phyloP scores from a whole-genome alignment of 495 filamentous ascomycete species.

The Penicillium arizonense region DNA sequence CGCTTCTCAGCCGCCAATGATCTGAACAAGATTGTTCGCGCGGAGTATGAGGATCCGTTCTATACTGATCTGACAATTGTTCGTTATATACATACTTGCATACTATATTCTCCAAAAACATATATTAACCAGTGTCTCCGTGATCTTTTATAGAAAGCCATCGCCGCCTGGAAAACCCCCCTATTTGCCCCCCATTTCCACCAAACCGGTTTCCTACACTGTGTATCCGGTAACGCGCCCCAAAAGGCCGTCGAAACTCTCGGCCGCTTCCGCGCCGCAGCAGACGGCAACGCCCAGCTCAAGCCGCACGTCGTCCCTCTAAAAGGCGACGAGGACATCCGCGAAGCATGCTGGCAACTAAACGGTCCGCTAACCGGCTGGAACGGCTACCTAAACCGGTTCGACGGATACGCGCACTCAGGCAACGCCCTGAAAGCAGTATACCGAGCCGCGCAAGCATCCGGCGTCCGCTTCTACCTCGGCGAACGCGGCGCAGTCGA shows the following conservation, averaged over 20 bases:
- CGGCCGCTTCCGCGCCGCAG: slow-evolving; percentile 42
- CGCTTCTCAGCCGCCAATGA: slow-evolving; percentile 47
- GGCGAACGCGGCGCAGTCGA: slow-evolving; percentile 28
- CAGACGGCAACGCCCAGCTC: slow-evolving; percentile 33
- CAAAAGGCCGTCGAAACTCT: slow-evolving; percentile 47
- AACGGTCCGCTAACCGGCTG: slow-evolving; percentile 48
- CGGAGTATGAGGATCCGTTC: slow-evolving; percentile 53
- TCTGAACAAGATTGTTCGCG: slow-evolving; percentile 54
- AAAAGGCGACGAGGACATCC: slow-evolving; percentile 34
- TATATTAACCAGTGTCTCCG: slow-evolving; percentile 10
- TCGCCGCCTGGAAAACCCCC: slow-evolving; percentile 49
- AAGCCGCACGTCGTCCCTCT: slow-evolving; percentile 35
- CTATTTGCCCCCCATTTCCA: slow-evolving; percentile 53
- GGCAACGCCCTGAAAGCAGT: slow-evolving; percentile 38
- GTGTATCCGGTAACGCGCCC: slow-evolving; percentile 44
- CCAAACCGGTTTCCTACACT: slow-evolving; percentile 53
- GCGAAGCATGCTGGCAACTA: slow-evolving; percentile 40
- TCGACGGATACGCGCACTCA: slow-evolving; percentile 53
- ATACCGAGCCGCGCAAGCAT: slow-evolving; percentile 23
- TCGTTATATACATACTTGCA: slow-evolving; percentile 20
- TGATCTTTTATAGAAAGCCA: slow-evolving; percentile 39
- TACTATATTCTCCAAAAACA: slow-evolving; percentile 1
- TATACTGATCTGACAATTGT: slow-evolving; percentile 46
- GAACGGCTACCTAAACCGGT: slow-evolving; percentile 54
- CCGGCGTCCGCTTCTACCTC: slow-evolving; percentile 38